These are phyloP conservation scores for Syncephalastrum monosporum DNA, from an alignment of 371 early-diverging fungal species.

Conservation along the genomic window DNA sequence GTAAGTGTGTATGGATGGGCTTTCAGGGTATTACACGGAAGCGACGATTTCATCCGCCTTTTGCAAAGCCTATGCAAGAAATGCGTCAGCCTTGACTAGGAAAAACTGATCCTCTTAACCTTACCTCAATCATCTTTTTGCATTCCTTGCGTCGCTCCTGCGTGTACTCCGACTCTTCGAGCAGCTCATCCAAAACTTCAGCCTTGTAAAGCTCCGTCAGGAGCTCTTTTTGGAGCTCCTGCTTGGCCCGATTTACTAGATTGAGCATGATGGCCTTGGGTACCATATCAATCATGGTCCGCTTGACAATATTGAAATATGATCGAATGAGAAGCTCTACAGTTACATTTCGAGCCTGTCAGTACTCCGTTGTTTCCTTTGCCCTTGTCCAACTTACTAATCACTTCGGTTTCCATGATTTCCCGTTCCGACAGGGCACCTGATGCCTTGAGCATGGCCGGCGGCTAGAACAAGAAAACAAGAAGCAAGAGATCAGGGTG, in stretches of 20 bases:
- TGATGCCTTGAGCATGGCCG: slow-evolving; percentile 90
- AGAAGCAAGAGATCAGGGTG: neutral
- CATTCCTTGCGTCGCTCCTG: slow-evolving; percentile 91
- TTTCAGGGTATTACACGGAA: slow-evolving; percentile 39
- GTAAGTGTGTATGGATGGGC: too few relatives aligned
- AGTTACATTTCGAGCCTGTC: neutral
- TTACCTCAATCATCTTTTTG: slow-evolving; percentile 94
- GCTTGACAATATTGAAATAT: slow-evolving; percentile 97
- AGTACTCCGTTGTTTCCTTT: neutral
- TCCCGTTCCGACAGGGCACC: slow-evolving; percentile 96
- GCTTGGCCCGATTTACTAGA: slow-evolving; percentile 88
- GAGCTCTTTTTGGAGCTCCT: slow-evolving; percentile 93
- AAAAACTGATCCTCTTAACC: neutral
- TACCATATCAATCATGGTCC: slow-evolving; percentile 96
- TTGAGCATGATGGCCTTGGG: slow-evolving; percentile 99
- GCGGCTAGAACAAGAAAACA: slow-evolving; percentile 61
- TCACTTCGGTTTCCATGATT: slow-evolving; percentile 96
- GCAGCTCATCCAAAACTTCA: slow-evolving; percentile 84
- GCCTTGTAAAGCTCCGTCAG: slow-evolving; percentile 95
- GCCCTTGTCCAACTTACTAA: slow-evolving; percentile 65
- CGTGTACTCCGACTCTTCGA: slow-evolving; percentile 94
- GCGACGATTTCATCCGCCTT: slow-evolving; percentile 91
- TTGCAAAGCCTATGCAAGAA: slow-evolving; percentile 59
- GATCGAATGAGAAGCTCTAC: slow-evolving; percentile 89
- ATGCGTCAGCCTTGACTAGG: neutral